Evolutionary conservation across 1,284 basidiomycete genomes (phyloP).

Genomic region (Trichosporon faecale): DNA sequence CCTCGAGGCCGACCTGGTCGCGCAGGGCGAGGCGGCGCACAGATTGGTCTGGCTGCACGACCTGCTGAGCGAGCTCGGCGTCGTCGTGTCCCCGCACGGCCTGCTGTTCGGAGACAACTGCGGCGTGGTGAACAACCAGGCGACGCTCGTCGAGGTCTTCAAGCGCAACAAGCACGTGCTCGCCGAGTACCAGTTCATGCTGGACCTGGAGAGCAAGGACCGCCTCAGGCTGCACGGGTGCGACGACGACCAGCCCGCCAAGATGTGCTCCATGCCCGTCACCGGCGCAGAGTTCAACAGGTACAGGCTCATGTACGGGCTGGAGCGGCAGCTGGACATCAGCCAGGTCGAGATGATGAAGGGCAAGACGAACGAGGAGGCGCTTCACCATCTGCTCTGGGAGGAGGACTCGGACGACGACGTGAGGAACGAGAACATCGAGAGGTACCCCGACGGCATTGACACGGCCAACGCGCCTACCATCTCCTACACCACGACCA

Average conservation of each 20-base stretch:
- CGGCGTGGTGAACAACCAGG: constrained; percentile 7
- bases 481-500: not conserved
- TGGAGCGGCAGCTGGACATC: constrained; percentile 7
- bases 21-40: constrained; percentile 10
- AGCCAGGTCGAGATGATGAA: constrained; percentile 8
- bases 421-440: not conserved
- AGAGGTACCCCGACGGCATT: not conserved
- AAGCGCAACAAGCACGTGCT: constrained; percentile 9
- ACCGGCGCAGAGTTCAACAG: constrained; percentile 1
- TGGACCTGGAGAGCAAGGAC: constrained; percentile 5
- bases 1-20: constrained; percentile 10
- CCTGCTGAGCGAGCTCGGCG: not conserved
- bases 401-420: constrained; percentile 1
- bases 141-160: constrained; percentile 1
- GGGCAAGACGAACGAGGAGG: constrained; percentile 3
- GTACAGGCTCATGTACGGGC: constrained; percentile 5
- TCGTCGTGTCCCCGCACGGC: not conserved
- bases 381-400: not conserved
- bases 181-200: constrained; percentile 7
- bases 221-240: constrained; percentile 3
- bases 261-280: constrained; percentile 3
- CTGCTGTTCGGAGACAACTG: constrained; percentile 7
- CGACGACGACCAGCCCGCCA: constrained; percentile 6
- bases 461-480: not conserved
- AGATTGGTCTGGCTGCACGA: not conserved